Percentiles rank a stretch among this genome's conserved stretches.
Conservation (phyloP, 148 eudicot genomes). For the Rhododendron ovatum region DNA sequence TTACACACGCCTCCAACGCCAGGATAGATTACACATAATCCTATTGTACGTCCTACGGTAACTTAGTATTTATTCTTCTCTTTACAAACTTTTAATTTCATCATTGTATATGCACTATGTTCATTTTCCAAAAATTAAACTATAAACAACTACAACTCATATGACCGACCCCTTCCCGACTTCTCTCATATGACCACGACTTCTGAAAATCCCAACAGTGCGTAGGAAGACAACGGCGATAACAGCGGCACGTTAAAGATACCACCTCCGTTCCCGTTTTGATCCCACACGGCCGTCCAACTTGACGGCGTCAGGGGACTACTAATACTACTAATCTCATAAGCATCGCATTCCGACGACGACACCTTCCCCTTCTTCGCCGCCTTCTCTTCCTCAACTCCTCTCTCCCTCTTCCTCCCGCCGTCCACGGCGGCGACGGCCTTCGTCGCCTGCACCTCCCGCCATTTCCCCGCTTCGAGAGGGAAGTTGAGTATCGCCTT, state of each 20-base stretch:
- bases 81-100: too few relatives aligned
- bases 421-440: background rate
- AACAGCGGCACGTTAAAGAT: constrained; percentile 33
- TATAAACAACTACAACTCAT: too few relatives aligned
- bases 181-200: background rate
- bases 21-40: too few relatives aligned
- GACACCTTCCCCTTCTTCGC: constrained; percentile 22
- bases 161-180: too few relatives aligned
- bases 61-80: background rate
- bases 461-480: constrained; percentile 35
- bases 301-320: constrained; percentile 27
- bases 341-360: background rate
- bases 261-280: constrained; percentile 20
- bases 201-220: constrained; percentile 30
- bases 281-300: constrained; percentile 47
- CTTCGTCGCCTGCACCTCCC: background rate
- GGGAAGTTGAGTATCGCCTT: constrained; percentile 63
- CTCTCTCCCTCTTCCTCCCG: constrained; percentile 18
- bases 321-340: too few relatives aligned
- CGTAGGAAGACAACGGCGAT: constrained; percentile 55
- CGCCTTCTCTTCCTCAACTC: constrained; percentile 5
- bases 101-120: too few relatives aligned
- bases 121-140: too few relatives aligned
- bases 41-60: too few relatives aligned
- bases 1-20: too few relatives aligned